These are phyloP conservation scores for Cystobasidiaceae sp. DNA, from an alignment of 1,284 basidiomycete genomes.

Conservation along the genomic window DNA sequence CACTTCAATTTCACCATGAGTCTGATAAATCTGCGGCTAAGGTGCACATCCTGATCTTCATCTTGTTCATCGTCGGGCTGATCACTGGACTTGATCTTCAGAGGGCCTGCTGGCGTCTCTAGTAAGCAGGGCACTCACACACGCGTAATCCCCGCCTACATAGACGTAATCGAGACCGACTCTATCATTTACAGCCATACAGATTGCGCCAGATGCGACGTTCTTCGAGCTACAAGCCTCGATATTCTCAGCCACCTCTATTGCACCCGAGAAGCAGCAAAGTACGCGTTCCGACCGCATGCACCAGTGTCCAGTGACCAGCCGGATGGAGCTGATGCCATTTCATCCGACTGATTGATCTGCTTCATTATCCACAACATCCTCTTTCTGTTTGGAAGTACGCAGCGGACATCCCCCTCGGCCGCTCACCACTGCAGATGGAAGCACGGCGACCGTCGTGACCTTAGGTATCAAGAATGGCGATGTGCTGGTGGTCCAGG, in stretches of 20 bases:
- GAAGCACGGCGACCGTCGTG: constrained; percentile 57
- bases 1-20: too few species aligned
- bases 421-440: constrained; percentile 62
- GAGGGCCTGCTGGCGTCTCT: not conserved
- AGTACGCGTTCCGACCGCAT: constrained; percentile 7
- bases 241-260: constrained; percentile 18
- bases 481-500: constrained; percentile 70
- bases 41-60: too few species aligned
- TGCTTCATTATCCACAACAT: too few species aligned
- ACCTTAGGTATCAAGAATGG: constrained; percentile 69
- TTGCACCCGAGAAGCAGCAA: constrained; percentile 22
- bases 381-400: constrained; percentile 57
- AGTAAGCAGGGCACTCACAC: not conserved
- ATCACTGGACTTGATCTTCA: not conserved
- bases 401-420: constrained; percentile 79
- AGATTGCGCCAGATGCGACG: constrained; percentile 14
- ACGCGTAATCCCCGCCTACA: not conserved
- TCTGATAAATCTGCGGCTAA: too few species aligned
- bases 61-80: not conserved
- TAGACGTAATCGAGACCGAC: not conserved
- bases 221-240: constrained; percentile 29
- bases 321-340: too few species aligned
- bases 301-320: too few species aligned
- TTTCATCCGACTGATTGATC: too few species aligned
- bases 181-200: constrained; percentile 6